Conservation (phyloP, 306 rosid genomes). For the Citrullus colocynthis region DNA sequence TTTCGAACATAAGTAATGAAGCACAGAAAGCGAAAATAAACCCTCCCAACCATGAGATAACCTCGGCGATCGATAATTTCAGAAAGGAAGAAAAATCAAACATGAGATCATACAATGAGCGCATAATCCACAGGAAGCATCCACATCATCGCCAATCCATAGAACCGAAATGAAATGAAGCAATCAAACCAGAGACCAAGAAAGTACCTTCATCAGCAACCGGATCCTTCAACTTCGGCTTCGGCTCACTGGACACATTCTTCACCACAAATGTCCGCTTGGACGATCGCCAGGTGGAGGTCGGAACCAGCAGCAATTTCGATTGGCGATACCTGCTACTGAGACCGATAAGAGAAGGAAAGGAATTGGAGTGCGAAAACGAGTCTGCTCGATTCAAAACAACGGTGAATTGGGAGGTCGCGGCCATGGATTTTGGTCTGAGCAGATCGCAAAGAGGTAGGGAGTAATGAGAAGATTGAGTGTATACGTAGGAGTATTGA, state of each 20-base stretch:
- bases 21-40: neutral
- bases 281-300: constrained; percentile 14
- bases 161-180: neutral
- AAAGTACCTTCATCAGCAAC: constrained; percentile 35
- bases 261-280: constrained; percentile 26
- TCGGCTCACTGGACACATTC: constrained; percentile 40
- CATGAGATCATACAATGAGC: neutral
- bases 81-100: neutral
- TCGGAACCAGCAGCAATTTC: constrained; percentile 26
- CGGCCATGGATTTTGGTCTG: constrained; percentile 31
- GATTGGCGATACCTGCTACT: constrained; percentile 25
- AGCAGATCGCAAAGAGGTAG: neutral
- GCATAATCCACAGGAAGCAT: neutral
- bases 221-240: constrained; percentile 32
- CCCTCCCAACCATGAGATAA: neutral
- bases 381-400: constrained; percentile 20
- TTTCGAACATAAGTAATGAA: neutral
- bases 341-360: constrained; percentile 25
- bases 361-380: constrained; percentile 24
- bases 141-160: neutral
- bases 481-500: neutral
- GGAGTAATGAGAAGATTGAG: neutral
- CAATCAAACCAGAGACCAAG: neutral
- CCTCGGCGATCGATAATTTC: neutral
- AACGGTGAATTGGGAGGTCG: constrained; percentile 41